Base-by-base conservation (phyloP, 805 yeast genomes). In the Myxozyma sirexii region DNA sequence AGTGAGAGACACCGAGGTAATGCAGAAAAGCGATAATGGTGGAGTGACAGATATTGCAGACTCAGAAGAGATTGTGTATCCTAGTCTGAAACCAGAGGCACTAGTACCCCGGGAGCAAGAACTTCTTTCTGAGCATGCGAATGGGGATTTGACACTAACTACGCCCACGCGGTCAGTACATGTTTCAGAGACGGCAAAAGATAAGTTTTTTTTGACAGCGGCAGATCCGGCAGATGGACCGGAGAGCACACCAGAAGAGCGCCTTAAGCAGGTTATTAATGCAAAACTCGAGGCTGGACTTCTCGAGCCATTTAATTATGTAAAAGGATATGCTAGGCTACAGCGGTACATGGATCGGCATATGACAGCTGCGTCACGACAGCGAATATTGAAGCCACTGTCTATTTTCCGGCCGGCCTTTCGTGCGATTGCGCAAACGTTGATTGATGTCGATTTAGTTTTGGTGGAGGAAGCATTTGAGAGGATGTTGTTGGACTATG, bases 211-310 rank as follows among this genome's bases (percentile, higher is more conserved):
- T 76, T 76, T 93, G 50, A 93, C 97, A 0, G 98, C 98, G 0
- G 97, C 97, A 0, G 98, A 93, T 72, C 98, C 98, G 4, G 88
- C 97, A 0, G 90, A 93, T 1, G 67, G 66, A 8, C 68, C 68
- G 3, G 97, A 90, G 65, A 87, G 88, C 38, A 88, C 96, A 0
- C 97, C 97, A 0, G 97, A 92, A 70, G 97, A 91, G 70, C 80
- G 97, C 61, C 78, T 93, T 66, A 90, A 90, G 70, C 96, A 91
- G 71, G 97, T 93, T 10, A 92, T 93, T 69, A 88, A 89, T 70
- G 98, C 98, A 17, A 93, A 93, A 69, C 76, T 92, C 44, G 96
- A 90, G 71, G 98, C 98, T 0, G 98, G 98, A 0, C 78, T 93
- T 44, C 76, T 93, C 38, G 90, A 87, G 70, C 98, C 98, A 0